phyloP scores from a whole-genome alignment of 176 grass and related monocot genomes.

The Typha latifolia region DNA sequence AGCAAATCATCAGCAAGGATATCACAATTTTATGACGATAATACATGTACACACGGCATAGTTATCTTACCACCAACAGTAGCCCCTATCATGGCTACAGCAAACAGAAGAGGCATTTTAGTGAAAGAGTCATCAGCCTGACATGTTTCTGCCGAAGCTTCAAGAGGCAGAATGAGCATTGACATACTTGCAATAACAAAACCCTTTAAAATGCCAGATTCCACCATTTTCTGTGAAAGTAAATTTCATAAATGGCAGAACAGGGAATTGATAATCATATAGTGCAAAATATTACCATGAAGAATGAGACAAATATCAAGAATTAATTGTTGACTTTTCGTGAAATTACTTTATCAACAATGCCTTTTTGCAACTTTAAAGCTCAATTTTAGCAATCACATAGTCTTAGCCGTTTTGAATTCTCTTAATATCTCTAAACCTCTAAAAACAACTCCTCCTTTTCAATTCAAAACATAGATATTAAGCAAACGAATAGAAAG shows the following conservation, averaged over 20 bases:
- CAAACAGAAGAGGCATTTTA: constrained; percentile 58
- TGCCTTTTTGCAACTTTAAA: too few species aligned
- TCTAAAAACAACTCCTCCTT: neutral
- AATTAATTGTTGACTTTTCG: neutral
- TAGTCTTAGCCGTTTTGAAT: neutral
- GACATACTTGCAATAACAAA: constrained; percentile 29
- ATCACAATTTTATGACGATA: neutral
- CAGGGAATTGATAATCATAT: neutral
- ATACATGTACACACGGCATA: neutral
- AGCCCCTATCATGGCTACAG: constrained; percentile 31
- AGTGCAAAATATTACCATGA: neutral
- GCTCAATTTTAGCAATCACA: neutral
- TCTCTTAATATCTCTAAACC: neutral
- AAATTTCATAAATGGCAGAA: constrained; percentile 24
- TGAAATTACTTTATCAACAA: neutral
- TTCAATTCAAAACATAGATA: neutral
- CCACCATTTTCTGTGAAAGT: constrained; percentile 25
- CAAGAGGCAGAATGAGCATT: constrained; percentile 34
- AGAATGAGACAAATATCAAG: neutral
- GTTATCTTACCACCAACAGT: constrained; percentile 12
- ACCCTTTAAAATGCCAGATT: constrained; percentile 19
- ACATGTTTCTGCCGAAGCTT: constrained; percentile 39
- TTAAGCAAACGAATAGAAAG: neutral
- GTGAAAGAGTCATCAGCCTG: constrained; percentile 26
- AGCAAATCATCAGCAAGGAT: neutral